phyloP scores from a whole-genome alignment of 768 basidiomycete species.

The Leccinum truebloodii region DNA sequence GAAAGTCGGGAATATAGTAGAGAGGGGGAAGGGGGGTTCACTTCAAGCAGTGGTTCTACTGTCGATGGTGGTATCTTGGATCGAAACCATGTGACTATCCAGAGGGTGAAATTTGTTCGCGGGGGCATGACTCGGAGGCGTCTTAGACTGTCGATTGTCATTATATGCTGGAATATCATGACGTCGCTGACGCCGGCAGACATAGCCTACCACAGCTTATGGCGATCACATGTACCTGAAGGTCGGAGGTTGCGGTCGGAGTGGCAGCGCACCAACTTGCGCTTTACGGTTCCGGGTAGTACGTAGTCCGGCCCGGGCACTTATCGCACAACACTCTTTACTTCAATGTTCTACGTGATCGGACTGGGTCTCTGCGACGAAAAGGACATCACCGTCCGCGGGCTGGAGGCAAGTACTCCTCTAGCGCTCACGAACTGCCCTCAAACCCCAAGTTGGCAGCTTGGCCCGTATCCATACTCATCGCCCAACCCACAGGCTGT shows the following conservation, averaged over 20 bases:
- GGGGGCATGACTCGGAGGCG: constrained; percentile 6
- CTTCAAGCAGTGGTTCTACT: constrained; percentile 4
- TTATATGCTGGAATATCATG: constrained; percentile 7
- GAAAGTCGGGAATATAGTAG: not conserved
- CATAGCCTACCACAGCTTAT: not conserved
- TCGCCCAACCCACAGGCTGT: constrained; percentile 48
- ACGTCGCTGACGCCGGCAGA: not conserved
- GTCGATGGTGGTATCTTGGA: not conserved
- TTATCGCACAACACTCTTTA: not conserved
- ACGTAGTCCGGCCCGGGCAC: no score
- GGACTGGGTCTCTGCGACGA: constrained; percentile 94
- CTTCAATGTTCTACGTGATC: constrained; percentile 87
- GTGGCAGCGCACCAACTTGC: not conserved
- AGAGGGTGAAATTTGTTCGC: not conserved
- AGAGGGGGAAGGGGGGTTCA: not conserved
- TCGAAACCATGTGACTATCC: constrained; percentile 1
- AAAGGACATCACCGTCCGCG: constrained; percentile 91
- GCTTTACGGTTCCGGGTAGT: not conserved
- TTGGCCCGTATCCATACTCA: not conserved
- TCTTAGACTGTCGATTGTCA: not conserved
- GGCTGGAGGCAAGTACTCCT: constrained; percentile 64
- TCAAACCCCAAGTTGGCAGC: not conserved
- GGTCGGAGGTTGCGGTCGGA: not conserved
- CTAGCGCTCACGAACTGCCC: not conserved
- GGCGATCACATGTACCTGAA: not conserved